Conservation (phyloP, 768 basidiomycete species). For the Arthromyces matolae region DNA sequence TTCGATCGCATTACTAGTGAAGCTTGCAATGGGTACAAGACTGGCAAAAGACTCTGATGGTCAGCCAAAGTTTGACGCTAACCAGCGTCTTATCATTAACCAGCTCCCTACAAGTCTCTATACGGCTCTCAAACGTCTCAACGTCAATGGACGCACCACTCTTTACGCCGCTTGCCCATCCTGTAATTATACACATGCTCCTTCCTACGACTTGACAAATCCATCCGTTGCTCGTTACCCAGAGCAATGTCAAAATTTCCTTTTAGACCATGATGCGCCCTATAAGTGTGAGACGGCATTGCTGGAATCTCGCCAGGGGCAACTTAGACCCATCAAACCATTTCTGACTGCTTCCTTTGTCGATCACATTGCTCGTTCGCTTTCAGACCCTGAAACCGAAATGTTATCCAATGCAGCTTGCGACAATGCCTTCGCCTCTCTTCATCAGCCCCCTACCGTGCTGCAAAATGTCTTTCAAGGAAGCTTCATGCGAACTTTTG, state of each 20-base stretch:
- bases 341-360: background rate
- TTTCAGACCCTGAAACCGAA: conserved; percentile 1
- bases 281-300: no score
- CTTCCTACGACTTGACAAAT: background rate
- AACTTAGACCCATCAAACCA: background rate
- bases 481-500: no score
- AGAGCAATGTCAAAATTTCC: background rate
- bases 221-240: conserved; percentile 3
- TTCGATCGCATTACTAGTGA: no score
- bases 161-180: conserved; percentile 14
- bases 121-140: conserved; percentile 7
- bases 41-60: no score
- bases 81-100: conserved; percentile 7
- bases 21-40: no score
- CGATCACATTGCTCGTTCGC: background rate
- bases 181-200: conserved; percentile 13
- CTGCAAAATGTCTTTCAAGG: no score
- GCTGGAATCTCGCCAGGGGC: background rate
- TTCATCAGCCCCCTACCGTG: no score
- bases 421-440: no score
- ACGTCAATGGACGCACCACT: conserved; percentile 8
- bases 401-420: no score
- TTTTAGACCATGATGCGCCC: background rate
- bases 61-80: background rate
- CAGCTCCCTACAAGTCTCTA: conserved; percentile 14